Evolutionary conservation across 768 basidiomycete genomes (phyloP).

Genomic region (Trametopsis cervina): DNA sequence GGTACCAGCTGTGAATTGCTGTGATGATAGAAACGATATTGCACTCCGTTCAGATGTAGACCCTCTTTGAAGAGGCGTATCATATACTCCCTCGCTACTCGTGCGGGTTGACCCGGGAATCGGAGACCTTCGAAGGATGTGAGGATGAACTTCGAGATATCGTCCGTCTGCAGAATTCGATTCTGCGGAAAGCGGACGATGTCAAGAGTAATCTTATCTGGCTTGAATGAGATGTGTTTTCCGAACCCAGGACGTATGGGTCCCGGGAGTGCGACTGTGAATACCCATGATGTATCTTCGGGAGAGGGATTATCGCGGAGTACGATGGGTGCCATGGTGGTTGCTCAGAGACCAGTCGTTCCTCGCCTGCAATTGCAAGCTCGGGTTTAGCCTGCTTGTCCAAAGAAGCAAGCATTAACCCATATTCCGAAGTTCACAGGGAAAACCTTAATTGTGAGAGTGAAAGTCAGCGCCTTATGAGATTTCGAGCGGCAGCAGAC

Average conservation of each 20-base stretch:
- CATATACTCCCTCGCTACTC: slow-evolving; percentile 48
- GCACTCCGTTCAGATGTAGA: slow-evolving; percentile 46
- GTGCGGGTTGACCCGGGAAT: slow-evolving; percentile 45
- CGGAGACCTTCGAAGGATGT: slow-evolving; percentile 46
- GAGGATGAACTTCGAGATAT: slow-evolving; percentile 48
- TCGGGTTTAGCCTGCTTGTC: too few species aligned
- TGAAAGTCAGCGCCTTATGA: slow-evolving; percentile 1
- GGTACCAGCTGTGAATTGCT: slow-evolving; percentile 61
- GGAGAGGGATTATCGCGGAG: slow-evolving; percentile 35
- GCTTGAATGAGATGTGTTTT: slow-evolving; percentile 45
- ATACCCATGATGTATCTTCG: slow-evolving; percentile 50
- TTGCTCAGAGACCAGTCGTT: neutral
- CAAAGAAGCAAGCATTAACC: too few species aligned
- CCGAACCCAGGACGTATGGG: slow-evolving; percentile 24
- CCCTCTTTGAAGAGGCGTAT: slow-evolving; percentile 46
- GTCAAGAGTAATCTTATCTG: slow-evolving; percentile 43
- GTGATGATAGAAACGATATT: slow-evolving; percentile 67
- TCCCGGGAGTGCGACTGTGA: slow-evolving; percentile 18
- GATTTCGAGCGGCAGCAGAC: too few species aligned
- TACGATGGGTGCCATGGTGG: slow-evolving; percentile 19
- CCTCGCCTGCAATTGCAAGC: too few species aligned
- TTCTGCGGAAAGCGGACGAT: slow-evolving; percentile 46
- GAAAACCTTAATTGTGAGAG: slow-evolving; percentile 4
- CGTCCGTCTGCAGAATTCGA: slow-evolving; percentile 51
- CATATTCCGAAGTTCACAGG: too few species aligned